Evolutionary conservation across 352 stramenopile genomes (phyloP).

Genomic region (Globisporangium recalcitrans): DNA sequence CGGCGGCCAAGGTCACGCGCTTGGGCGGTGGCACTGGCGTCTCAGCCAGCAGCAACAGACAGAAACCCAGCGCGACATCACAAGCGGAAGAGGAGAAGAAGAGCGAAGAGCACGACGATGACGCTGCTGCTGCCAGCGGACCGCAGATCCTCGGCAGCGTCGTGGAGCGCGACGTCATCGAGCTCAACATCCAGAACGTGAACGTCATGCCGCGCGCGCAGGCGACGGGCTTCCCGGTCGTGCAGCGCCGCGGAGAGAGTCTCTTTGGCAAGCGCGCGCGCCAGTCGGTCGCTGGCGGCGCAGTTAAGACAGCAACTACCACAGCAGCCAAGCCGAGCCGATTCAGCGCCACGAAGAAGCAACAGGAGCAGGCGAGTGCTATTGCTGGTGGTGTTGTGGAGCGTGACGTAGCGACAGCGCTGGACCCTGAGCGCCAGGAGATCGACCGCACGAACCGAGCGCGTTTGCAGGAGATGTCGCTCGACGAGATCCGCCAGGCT

Average conservation of each 20-base stretch:
- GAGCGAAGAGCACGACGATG: constrained; percentile 5
- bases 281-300: background rate
- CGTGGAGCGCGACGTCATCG: constrained; percentile 53
- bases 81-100: constrained; percentile 2
- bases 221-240: constrained; percentile 53
- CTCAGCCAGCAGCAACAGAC: constrained; percentile 3
- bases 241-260: constrained; percentile 50
- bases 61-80: background rate
- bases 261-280: constrained; percentile 60
- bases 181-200: constrained; percentile 31
- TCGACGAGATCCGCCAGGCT: constrained; percentile 59
- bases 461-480: constrained; percentile 56
- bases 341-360: constrained; percentile 16
- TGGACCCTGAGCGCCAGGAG: constrained; percentile 34
- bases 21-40: constrained; percentile 4
- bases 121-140: constrained; percentile 10
- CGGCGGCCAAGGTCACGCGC: constrained; percentile 56
- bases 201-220: constrained; percentile 25
- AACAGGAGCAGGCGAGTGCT: background rate
- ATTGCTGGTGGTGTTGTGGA: background rate
- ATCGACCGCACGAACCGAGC: constrained; percentile 59
- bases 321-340: constrained; percentile 18
- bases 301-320: background rate
- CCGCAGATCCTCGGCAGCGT: constrained; percentile 50
- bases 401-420: constrained; percentile 3